phyloP scores from a whole-genome alignment of 176 grass and related monocot species.

The Avena eriantha region DNA sequence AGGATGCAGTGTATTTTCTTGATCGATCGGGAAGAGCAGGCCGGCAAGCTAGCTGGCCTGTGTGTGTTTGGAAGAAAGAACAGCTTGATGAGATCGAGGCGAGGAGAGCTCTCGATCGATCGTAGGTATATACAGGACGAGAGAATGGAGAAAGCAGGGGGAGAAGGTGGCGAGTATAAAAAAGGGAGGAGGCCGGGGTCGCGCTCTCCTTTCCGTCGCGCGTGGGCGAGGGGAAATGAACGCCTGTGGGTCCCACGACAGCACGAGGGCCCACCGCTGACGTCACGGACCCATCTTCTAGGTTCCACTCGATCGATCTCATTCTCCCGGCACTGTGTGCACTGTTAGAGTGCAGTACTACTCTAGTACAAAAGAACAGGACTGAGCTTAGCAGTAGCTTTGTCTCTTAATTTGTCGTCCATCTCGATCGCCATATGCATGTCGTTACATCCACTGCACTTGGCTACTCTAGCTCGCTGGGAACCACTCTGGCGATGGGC shows the following conservation, averaged over 20 bases:
- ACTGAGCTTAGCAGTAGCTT: slow-evolving; percentile 15
- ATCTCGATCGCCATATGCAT: neutral
- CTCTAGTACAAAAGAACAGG: slow-evolving; percentile 31
- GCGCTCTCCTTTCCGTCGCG: slow-evolving; percentile 57
- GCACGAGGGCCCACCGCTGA: slow-evolving; percentile 19
- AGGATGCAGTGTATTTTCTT: neutral
- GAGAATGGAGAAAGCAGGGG: slow-evolving; percentile 44
- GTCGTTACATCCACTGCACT: neutral
- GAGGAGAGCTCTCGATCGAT: slow-evolving; percentile 23
- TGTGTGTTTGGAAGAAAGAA: slow-evolving; percentile 37
- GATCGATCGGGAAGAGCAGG: slow-evolving; percentile 20
- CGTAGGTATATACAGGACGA: slow-evolving; percentile 27
- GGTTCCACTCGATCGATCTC: slow-evolving; percentile 1
- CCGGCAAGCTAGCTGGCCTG: neutral
- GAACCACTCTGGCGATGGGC: neutral
- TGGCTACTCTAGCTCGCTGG: neutral
- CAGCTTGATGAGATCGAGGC: slow-evolving; percentile 37
- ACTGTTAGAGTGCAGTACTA: slow-evolving; percentile 18
- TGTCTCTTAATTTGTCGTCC: neutral
- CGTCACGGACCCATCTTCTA: slow-evolving; percentile 44
- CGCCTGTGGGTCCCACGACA: neutral
- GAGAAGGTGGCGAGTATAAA: slow-evolving; percentile 62
- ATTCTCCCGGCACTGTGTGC: slow-evolving; percentile 24
- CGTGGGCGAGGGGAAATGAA: slow-evolving; percentile 69
- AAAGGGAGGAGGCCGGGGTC: slow-evolving; percentile 39